Conservation (phyloP, 2,329 filamentous ascomycete species). For the Monosporascus sp. region DNA sequence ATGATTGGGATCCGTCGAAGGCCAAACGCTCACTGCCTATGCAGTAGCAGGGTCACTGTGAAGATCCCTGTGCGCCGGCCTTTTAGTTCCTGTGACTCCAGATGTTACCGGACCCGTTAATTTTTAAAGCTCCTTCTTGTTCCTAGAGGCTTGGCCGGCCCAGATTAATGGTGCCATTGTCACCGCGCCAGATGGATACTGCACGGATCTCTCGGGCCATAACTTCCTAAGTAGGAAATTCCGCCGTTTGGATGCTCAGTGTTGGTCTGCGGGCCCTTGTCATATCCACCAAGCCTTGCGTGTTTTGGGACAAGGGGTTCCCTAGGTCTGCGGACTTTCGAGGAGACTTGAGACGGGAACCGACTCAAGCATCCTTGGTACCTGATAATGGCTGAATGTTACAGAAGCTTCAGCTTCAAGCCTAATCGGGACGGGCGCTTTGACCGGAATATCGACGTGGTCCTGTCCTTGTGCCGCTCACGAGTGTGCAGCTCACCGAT, state of each 20-base stretch:
- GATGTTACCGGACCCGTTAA: background rate
- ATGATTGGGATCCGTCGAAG: background rate
- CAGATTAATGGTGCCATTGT: constrained; percentile 13
- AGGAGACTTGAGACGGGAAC: constrained; percentile 40
- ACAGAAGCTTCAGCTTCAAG: constrained; percentile 27
- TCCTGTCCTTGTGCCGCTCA: constrained; percentile 44
- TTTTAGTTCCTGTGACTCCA: background rate
- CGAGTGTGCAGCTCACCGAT: constrained; percentile 14
- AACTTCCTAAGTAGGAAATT: constrained; percentile 25
- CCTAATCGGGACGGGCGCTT: constrained; percentile 32
- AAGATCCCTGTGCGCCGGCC: background rate
- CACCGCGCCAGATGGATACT: constrained; percentile 8
- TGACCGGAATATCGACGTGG: constrained; percentile 42
- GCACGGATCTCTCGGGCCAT: constrained; percentile 24
- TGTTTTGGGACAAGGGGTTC: constrained; percentile 26
- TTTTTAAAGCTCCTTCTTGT: background rate
- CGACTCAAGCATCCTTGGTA: constrained; percentile 29
- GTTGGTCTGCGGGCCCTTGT: constrained; percentile 24
- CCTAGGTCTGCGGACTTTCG: constrained; percentile 24
- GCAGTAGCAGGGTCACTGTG: background rate
- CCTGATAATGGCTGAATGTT: constrained; percentile 30
- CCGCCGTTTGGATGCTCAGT: constrained; percentile 22
- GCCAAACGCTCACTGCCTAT: background rate
- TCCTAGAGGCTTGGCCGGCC: constrained; percentile 12
- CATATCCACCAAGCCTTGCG: background rate